These are phyloP conservation scores for Hydnomerulius pinastri DNA, from an alignment of 768 basidiomycete species.

Conservation along the genomic window DNA sequence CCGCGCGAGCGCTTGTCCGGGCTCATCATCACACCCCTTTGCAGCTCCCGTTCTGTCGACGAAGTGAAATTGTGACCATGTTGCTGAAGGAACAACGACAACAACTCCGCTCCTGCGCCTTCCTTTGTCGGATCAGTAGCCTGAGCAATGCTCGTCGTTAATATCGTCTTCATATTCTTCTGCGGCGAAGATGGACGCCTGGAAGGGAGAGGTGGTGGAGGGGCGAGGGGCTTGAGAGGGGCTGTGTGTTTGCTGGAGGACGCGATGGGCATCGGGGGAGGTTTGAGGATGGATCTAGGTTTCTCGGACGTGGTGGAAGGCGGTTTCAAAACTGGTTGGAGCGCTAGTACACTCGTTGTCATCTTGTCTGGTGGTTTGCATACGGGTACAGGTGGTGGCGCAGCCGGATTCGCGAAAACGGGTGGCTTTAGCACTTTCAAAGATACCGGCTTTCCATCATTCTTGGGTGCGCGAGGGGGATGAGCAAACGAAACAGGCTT, in stretches of 20 bases:
- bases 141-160: constrained; percentile 51
- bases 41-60: constrained; percentile 37
- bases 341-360: not conserved
- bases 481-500: constrained; percentile 10
- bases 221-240: constrained; percentile 27
- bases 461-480: not conserved
- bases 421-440: constrained; percentile 22
- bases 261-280: constrained; percentile 23
- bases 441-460: not conserved
- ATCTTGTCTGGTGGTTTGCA: constrained; percentile 2
- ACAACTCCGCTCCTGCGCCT: constrained; percentile 48
- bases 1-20: constrained; percentile 53
- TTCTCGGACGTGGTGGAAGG: constrained; percentile 15
- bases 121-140: constrained; percentile 56
- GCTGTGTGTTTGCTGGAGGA: constrained; percentile 11
- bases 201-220: constrained; percentile 29
- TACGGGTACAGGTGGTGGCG: not conserved
- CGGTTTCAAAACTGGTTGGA: constrained; percentile 9
- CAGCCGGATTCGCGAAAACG: constrained; percentile 2
- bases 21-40: constrained; percentile 58
- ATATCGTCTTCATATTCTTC: constrained; percentile 49
- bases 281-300: constrained; percentile 28
- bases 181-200: constrained; percentile 21
- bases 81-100: constrained; percentile 55
- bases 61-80: constrained; percentile 40